phyloP scores from a whole-genome alignment of 495 filamentous ascomycete genomes.

The Penicillium atrosanguineum region DNA sequence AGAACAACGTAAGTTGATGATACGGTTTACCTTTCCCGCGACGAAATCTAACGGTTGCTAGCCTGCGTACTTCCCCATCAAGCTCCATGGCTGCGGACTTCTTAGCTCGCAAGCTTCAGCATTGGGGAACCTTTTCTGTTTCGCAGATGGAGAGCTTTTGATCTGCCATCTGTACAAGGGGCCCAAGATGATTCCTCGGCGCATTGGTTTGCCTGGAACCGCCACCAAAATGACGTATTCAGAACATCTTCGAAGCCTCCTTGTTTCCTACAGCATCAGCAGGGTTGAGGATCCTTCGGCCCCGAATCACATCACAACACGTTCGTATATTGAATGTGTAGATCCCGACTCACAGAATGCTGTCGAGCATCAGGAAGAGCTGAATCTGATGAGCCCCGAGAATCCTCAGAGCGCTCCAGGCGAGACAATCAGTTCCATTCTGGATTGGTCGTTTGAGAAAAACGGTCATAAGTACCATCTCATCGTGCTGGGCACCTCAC shows the following conservation, averaged over 20 bases:
- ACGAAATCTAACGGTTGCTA: conserved; percentile 18
- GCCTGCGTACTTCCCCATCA: conserved; percentile 41
- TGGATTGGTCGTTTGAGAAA: conserved; percentile 47
- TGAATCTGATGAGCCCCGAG: background rate
- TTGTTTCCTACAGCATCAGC: conserved; percentile 39
- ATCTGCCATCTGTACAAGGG: conserved; percentile 36
- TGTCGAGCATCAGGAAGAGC: conserved; percentile 10
- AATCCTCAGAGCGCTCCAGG: conserved; percentile 27
- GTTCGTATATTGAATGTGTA: conserved; percentile 42
- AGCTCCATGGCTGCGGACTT: conserved; percentile 33
- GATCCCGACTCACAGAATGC: conserved; percentile 36
- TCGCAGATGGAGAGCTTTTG: conserved; percentile 41
- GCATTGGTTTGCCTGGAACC: conserved; percentile 41
- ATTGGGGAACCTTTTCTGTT: conserved; percentile 34
- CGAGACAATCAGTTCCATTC: conserved; percentile 48
- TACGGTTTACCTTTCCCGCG: background rate
- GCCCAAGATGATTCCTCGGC: conserved; percentile 40
- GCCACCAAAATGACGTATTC: conserved; percentile 45
- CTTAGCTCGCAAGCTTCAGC: conserved; percentile 13
- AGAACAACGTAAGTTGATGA: conserved; percentile 36
- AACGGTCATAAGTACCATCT: conserved; percentile 45
- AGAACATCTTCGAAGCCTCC: conserved; percentile 33
- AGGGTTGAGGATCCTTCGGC: conserved; percentile 19
- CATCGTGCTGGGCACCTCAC: conserved; percentile 43
- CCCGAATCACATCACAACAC: conserved; percentile 27